Evolutionary conservation across 306 rosid species (phyloP).

Genomic region (Vigna trinervia): DNA sequence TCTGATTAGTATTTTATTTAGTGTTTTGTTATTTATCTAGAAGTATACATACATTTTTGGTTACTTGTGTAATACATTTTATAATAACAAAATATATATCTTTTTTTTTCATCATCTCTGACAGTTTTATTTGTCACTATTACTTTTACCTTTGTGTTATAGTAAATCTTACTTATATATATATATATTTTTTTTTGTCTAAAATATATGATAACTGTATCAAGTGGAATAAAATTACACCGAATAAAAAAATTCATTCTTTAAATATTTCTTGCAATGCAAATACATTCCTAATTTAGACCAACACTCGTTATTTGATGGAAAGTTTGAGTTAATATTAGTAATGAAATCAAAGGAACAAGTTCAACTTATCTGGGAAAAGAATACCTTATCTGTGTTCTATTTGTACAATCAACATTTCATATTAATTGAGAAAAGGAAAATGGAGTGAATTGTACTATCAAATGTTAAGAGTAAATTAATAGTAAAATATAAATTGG

Average conservation of each 20-base stretch:
- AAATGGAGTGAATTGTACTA: constrained; percentile 8
- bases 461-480: neutral
- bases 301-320: neutral
- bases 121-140: neutral
- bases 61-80: neutral
- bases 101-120: neutral
- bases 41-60: neutral
- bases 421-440: neutral
- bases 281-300: neutral
- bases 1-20: neutral
- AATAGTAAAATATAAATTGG: too few species aligned
- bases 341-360: neutral
- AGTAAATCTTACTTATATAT: neutral
- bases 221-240: neutral
- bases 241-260: too few species aligned
- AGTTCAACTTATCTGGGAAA: neutral
- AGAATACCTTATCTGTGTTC: neutral
- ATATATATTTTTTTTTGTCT: too few species aligned
- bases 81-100: neutral
- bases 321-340: neutral
- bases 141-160: neutral
- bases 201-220: neutral
- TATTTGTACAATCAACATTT: neutral
- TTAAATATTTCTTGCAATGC: neutral
- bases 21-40: neutral